Base-by-base conservation (phyloP, 176 grass and related monocot species). In the Hsuehochloa calcarea region DNA sequence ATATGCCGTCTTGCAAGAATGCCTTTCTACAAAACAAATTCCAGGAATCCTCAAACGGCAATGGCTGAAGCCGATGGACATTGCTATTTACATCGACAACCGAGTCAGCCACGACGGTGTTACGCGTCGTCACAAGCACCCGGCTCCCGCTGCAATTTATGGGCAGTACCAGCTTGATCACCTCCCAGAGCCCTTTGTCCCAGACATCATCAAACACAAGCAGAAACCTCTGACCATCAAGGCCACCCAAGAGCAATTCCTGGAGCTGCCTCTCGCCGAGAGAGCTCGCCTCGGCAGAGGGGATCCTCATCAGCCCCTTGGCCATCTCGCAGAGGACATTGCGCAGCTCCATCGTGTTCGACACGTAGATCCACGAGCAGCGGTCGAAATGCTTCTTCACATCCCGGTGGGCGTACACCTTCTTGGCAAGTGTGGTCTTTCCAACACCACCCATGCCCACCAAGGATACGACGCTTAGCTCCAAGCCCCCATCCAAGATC, bases 341-440 rank as follows among this genome's bases (percentile, higher is more conserved):
- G 1, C 71, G 41, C 10, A 66, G 63, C 58, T 64, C 43, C 68
- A 81, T 75, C 0, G 9, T 64, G 58, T 85, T 74, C 1, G 85
- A 88, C 9, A 88, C 85, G 8, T 81, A 85, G 69, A 91, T 52
- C 81, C 89, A 91, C 7, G 81, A 39, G 6, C 40, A 70, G 29
- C 70, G 10, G 45, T 64, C 61, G 4, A 91, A 87, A 58, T 81
- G 80, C 80, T 67, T 87, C 60, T 51, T 87, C 68, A 87, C 85
- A 20, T 80, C 59, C 1, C 23, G 49, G 56, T 84, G 70, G n/a
- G 70, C 87, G 81, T 87, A 88, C 60, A 81, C 43, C 65, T 72
- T 91, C 80, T 87, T 91, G 69, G 82, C 68, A 45, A 91, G 89
- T 10, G 75, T 85, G 10, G 89, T 84, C 85, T 91, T 91, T 16